Percentiles rank a stretch among this genome's conserved stretches.
phyloP scores from a whole-genome alignment of 176 grass and related monocot species.

The Bolboschoenus planiculmis region DNA sequence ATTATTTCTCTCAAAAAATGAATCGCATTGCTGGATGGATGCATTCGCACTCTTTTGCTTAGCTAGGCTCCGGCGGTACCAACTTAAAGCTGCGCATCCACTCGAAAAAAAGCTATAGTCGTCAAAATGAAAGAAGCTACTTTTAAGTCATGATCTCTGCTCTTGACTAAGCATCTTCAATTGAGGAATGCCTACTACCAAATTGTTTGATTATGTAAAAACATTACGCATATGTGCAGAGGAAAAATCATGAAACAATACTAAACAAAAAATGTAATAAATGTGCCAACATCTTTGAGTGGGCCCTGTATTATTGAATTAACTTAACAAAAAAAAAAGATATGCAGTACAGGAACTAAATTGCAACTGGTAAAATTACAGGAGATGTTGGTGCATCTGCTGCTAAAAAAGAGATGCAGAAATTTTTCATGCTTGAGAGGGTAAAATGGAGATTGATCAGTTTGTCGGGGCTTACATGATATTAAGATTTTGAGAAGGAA shows the following conservation, averaged over 20 bases:
- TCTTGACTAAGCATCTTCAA: constrained; percentile 52
- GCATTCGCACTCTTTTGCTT: not conserved
- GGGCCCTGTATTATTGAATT: not conserved
- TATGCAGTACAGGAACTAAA: not conserved
- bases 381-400: not conserved
- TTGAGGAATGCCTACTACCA: constrained; percentile 87
- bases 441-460: not conserved
- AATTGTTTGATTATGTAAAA: not conserved
- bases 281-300: not conserved
- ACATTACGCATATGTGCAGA: not conserved
- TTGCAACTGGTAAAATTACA: not conserved
- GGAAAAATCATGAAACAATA: not conserved
- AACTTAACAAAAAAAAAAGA: not conserved
- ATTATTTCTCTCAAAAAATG: constrained; percentile 1
- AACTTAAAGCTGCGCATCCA: constrained; percentile 99
- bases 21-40: not conserved
- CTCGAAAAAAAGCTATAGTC: constrained; percentile 93
- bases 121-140: constrained; percentile 90
- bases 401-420: not conserved
- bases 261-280: not conserved
- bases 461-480: not conserved
- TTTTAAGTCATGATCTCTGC: constrained; percentile 67
- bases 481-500: not conserved
- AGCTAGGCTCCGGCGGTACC: constrained; percentile 76
- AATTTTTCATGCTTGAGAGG: not conserved